Evolutionary conservation across 2,329 filamentous ascomycete genomes (phyloP).

Genomic region (Hypoxylon sp.): DNA sequence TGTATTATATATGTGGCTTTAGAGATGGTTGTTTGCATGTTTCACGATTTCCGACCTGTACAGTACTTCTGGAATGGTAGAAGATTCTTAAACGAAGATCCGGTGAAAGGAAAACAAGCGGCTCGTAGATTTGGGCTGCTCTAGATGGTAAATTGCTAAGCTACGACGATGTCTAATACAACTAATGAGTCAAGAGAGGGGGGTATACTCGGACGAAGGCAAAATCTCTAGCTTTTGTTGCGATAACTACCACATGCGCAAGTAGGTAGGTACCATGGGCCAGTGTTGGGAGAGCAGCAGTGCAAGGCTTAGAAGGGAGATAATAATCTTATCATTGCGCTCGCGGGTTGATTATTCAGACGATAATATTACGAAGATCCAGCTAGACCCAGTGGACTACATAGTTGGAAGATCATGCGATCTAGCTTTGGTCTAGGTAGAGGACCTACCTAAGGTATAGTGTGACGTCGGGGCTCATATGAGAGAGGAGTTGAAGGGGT

Average conservation of each 20-base stretch:
- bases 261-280: background rate
- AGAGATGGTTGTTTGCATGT: constrained; percentile 38
- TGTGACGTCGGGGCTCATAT: background rate
- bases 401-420: background rate
- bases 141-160: background rate
- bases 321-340: background rate
- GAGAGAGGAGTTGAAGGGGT: background rate
- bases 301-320: background rate
- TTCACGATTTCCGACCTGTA: constrained; percentile 42
- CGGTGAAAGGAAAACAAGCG: background rate
- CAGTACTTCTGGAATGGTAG: constrained; percentile 42
- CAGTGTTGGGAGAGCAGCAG: background rate
- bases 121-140: background rate
- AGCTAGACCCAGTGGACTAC: background rate
- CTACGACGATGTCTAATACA: background rate
- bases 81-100: constrained; percentile 20
- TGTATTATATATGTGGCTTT: constrained; percentile 48
- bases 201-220: background rate
- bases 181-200: background rate
- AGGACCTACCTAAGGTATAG: no score
- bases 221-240: background rate
- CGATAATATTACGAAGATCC: background rate
- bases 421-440: background rate
- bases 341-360: background rate
- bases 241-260: background rate